Evolutionary conservation across 306 rosid species (phyloP), one percentile per base, ranked within the genome.

Genomic region (Sphenostylis stenocarpa): DNA sequence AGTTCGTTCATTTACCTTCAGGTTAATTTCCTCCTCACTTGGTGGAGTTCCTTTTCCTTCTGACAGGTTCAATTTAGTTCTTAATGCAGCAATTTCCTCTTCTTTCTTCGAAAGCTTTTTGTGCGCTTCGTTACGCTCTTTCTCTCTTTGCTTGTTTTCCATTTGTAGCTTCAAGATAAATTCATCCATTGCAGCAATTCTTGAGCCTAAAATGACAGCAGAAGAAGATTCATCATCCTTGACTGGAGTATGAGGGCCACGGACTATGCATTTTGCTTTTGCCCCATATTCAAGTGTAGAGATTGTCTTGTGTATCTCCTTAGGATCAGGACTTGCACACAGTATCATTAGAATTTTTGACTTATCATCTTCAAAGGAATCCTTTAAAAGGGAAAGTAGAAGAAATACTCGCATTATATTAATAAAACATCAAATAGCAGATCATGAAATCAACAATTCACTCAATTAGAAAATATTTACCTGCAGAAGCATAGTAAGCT

Each of bases 401-500:
- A 79, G 41, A 62, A 75, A 53, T 23, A 67, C 60, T 76, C 55
- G 16, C n/a, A 84, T 49, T 12, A 16, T 70, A 64, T 41, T 16
- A 60, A 15, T 67, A 24, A 56, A 73, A 73, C 74, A 33, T 57
- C 34, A 29, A 72, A 47, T 51, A 52, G 73, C 69, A 53, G 19
- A 78, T 21, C 62, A 78, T 43, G 73, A 62, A 16, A 56, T 26
- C 20, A 41, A 16, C 20, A 67, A 68, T 24, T 72, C 61, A 67
- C 71, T 47, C 24, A 60, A 75, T 24, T 53, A 68, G 21, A 21
- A 39, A 67, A 1, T 12, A 56, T 9, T 78, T 77, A 93, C 99
- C 99, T 96, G 99, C 80, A 96, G 91, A 87, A 96, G 99, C 99
- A 96, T 96, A 44, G 99, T 96, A 74, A 96, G 89, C 87, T 96